These are phyloP conservation scores for Ogataea allantospora DNA, from an alignment of 805 yeast species.

Conservation along the genomic window DNA sequence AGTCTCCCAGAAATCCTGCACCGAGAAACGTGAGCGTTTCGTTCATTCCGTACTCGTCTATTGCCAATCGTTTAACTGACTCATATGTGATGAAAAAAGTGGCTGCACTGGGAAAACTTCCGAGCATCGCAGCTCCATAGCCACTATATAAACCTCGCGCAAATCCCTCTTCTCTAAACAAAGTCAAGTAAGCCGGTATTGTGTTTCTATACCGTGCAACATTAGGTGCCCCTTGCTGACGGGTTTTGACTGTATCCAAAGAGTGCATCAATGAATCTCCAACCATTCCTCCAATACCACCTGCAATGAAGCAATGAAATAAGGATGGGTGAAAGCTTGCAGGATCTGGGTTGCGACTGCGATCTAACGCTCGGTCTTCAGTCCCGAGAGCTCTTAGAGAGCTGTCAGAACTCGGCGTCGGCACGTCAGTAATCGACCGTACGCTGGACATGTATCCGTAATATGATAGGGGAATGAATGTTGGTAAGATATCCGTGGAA, in stretches of 20 bases:
- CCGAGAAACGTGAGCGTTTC: constrained; percentile 78
- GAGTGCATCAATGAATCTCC: constrained; percentile 96
- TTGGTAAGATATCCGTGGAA: not conserved
- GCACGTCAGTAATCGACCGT: constrained; percentile 16
- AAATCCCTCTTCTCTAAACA: constrained; percentile 82
- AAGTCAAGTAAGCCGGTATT: constrained; percentile 71
- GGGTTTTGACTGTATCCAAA: constrained; percentile 90
- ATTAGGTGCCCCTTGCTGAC: constrained; percentile 92
- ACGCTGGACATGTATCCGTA: constrained; percentile 11
- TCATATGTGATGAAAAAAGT: constrained; percentile 94
- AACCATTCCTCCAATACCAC: constrained; percentile 91
- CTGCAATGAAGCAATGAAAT: constrained; percentile 71
- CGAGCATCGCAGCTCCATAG: constrained; percentile 85
- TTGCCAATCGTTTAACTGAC: constrained; percentile 66
- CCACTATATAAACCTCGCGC: constrained; percentile 88
- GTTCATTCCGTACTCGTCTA: constrained; percentile 59
- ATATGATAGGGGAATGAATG: not conserved
- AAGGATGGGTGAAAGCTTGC: constrained; percentile 40
- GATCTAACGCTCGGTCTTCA: too few species aligned
- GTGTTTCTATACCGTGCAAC: constrained; percentile 68
- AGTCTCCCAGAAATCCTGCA: constrained; percentile 93
- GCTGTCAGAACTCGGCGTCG: too few species aligned
- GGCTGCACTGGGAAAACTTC: constrained; percentile 92
- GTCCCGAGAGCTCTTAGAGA: too few species aligned
- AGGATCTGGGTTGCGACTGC: not conserved